A percentile compares a stretch with the other conserved stretches of the same genome.
Conservation (phyloP, 805 yeast species). For the Maudiozyma serrabonitensis region DNA sequence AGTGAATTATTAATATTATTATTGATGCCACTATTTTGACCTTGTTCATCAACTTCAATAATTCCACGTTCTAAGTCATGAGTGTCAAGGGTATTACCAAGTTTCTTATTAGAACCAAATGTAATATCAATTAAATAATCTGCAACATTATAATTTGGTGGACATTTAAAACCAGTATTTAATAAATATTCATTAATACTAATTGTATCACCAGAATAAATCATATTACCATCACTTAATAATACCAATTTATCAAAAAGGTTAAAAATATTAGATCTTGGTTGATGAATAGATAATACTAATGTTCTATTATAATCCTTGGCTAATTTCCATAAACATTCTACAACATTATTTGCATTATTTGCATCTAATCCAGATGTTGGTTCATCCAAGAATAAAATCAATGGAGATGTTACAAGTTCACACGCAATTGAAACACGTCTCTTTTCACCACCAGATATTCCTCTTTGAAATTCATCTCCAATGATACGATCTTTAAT, state of each 20-base stretch:
- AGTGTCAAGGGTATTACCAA: not conserved
- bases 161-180: slow-evolving; percentile 70
- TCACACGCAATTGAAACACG: slow-evolving; percentile 92
- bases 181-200: slow-evolving; percentile 69
- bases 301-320: slow-evolving; percentile 77
- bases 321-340: slow-evolving; percentile 70
- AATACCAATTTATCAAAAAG: slow-evolving; percentile 75
- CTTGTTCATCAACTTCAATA: not conserved
- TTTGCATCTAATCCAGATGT: slow-evolving; percentile 93
- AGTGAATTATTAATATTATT: not conserved
- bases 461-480: slow-evolving; percentile 80
- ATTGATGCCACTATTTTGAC: not conserved
- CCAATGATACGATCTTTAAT: slow-evolving; percentile 85
- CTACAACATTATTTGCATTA: slow-evolving; percentile 87
- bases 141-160: slow-evolving; percentile 85
- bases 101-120: slow-evolving; percentile 35
- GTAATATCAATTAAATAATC: slow-evolving; percentile 89
- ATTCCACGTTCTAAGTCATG: slow-evolving; percentile 2
- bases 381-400: slow-evolving; percentile 81
- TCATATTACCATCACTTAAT: slow-evolving; percentile 74
- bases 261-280: slow-evolving; percentile 90
- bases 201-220: slow-evolving; percentile 79
- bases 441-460: slow-evolving; percentile 75
- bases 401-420: slow-evolving; percentile 77
- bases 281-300: slow-evolving; percentile 92